Base-by-base conservation (phyloP, 352 stramenopile genomes). In the Phytophthora litchii region DNA sequence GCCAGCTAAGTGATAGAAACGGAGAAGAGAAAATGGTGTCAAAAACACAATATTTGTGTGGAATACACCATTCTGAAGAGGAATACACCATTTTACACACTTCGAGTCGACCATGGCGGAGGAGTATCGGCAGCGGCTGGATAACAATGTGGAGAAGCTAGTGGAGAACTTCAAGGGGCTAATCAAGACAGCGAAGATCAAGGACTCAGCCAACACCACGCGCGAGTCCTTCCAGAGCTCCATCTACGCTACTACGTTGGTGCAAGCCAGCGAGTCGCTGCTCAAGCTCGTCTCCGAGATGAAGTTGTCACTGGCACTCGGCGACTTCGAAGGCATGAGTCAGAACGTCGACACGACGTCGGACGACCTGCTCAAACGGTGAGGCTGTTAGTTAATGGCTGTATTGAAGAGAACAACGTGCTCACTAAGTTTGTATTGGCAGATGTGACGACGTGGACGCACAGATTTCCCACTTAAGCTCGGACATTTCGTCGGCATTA, bases 81-180 rank as follows among this genome's bases (percentile, higher is more conserved):
- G 23, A 27, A 5, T 5, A 27, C 23, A 27, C 5, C 3, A 27
- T 37, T 51, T 51, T 16, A 3, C 8, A 3, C 37, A 25, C 11
- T 44, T 51, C 34, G 13, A 20, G 47, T 48, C 27, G 29, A 75
- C 6, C 17, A 93, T 94, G 84, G 82, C 84, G 64, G 84, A 94
- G 57, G 84, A 94, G 54, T 94, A 91, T 41, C 80, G 84, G 31
- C 84, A 91, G 78, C 82, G 84, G 32, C 70, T 94, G 21, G 84
- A 94, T 61, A 94, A 92, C 67, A 94, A 92, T 58, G 84, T 92
- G 47, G 84, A 94, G 77, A 92, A 91, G 80, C 72, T 94, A 50
- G 80, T 94, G 54, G 84, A 94, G 73, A 94, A 94, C 58, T 94
- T 91, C 66, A 87, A 86, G 60, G 82, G 83, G n/a, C 69, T 94